Evolutionary conservation across 257 asterid species (phyloP).

Genomic region (Plantago ovata): DNA sequence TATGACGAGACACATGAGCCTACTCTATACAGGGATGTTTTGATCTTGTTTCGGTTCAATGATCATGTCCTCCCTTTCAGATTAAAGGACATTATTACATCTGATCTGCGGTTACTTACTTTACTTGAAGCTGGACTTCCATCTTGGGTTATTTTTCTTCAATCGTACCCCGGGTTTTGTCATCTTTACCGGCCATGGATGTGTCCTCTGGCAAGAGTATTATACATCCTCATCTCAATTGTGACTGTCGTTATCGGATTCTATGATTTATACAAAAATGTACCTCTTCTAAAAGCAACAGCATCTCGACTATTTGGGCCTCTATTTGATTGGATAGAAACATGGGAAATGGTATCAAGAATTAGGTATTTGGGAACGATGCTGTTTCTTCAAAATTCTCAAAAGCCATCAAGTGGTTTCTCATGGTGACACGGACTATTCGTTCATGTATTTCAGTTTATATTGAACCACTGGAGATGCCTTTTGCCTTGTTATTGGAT

Average conservation of each 20-base stretch:
- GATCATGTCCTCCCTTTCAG: constrained; percentile 82
- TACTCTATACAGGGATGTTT: constrained; percentile 62
- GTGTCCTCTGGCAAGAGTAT: constrained; percentile 88
- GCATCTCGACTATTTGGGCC: constrained; percentile 94
- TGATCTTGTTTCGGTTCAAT: constrained; percentile 66
- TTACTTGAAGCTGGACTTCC: constrained; percentile 96
- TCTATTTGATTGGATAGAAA: constrained; percentile 91
- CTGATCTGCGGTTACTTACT: constrained; percentile 74
- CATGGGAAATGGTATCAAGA: constrained; percentile 92
- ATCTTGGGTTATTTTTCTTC: constrained; percentile 95
- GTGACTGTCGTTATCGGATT: constrained; percentile 95
- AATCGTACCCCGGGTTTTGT: constrained; percentile 89
- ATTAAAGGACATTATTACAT: constrained; percentile 62
- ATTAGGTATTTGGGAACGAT: constrained; percentile 90
- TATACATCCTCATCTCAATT: constrained; percentile 68
- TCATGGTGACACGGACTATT: constrained; percentile 51
- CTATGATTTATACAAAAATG: constrained; percentile 87
- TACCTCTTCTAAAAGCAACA: constrained; percentile 88
- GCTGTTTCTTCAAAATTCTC: constrained; percentile 92
- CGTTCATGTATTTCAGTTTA: constrained; percentile 54
- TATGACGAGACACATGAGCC: constrained; percentile 51
- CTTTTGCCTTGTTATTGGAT: constrained; percentile 58
- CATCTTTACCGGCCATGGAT: constrained; percentile 97
- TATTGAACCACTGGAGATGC: constrained; percentile 63
- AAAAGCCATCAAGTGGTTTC: constrained; percentile 88